A percentile compares a stretch with the other conserved stretches of the same genome.
These are phyloP conservation scores for Paracoccidioides brasiliensis DNA, from an alignment of 2,329 filamentous ascomycete genomes.

Conservation along the genomic window DNA sequence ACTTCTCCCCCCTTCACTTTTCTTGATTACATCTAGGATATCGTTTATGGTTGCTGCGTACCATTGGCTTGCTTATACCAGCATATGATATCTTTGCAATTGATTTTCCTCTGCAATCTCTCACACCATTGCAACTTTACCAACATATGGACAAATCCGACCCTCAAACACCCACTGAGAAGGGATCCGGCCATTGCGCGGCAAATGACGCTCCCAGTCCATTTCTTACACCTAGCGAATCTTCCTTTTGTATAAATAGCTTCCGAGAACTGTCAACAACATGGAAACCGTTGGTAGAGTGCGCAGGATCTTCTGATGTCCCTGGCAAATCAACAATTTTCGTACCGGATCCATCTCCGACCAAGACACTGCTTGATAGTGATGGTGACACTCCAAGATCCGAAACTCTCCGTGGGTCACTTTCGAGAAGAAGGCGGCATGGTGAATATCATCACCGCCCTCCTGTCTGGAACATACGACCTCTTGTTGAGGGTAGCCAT, in stretches of 20 bases:
- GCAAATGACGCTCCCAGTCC: background rate
- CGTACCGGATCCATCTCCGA: conserved; percentile 1
- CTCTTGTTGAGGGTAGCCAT: conserved; percentile 1
- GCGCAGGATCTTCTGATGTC: background rate
- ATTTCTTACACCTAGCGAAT: background rate
- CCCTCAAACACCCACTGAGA: background rate
- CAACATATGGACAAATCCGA: background rate
- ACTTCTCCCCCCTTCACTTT: too few species aligned
- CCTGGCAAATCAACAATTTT: background rate
- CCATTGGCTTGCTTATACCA: too few species aligned
- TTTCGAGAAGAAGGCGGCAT: conserved; percentile 17
- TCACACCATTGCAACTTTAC: background rate
- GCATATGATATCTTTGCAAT: background rate
- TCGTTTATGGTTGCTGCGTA: too few species aligned
- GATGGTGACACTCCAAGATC: conserved; percentile 9
- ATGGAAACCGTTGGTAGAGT: background rate
- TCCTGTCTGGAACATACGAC: conserved; percentile 16
- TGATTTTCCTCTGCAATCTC: background rate
- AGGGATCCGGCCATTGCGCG: too few species aligned
- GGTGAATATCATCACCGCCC: conserved; percentile 22
- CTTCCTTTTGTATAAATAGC: background rate
- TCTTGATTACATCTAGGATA: too few species aligned
- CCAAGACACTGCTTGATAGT: conserved; percentile 6
- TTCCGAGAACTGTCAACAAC: background rate
- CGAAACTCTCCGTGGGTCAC: conserved; percentile 13